phyloP scores from a whole-genome alignment of 768 basidiomycete genomes.

The Serpula lacrymans region DNA sequence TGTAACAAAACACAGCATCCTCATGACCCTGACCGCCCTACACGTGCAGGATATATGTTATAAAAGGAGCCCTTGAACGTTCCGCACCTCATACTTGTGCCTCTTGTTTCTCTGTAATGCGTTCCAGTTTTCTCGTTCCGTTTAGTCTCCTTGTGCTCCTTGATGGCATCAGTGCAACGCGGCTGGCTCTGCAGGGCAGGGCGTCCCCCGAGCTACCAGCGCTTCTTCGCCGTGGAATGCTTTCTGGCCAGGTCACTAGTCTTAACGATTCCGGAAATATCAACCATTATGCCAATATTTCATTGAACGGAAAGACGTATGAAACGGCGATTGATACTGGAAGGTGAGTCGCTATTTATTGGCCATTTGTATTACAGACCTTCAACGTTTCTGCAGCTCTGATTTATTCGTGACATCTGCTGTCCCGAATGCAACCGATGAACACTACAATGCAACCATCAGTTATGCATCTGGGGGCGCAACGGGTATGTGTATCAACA shows the following conservation, averaged over 20 bases:
- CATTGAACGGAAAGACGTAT: constrained; percentile 24
- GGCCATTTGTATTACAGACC: not conserved
- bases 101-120: too few species aligned
- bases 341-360: constrained; percentile 29
- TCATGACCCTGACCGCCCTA: too few species aligned
- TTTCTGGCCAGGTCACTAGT: not conserved
- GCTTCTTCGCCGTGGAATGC: too few species aligned
- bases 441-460: constrained; percentile 38
- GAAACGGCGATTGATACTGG: constrained; percentile 41
- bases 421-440: constrained; percentile 36
- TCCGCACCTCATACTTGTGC: too few species aligned
- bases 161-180: constrained; percentile 7
- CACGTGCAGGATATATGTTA: too few species aligned
- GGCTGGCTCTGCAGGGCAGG: constrained; percentile 15
- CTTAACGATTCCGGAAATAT: constrained; percentile 37
- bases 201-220: too few species aligned
- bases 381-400: constrained; percentile 40
- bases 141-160: constrained; percentile 9
- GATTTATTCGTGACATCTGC: constrained; percentile 58
- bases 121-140: constrained; percentile 8
- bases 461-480: constrained; percentile 54
- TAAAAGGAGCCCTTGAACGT: too few species aligned
- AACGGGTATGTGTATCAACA: constrained; percentile 34
- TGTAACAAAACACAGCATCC: too few species aligned
- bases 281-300: constrained; percentile 38